Percentiles rank a stretch among this genome's conserved stretches.
phyloP scores from a whole-genome alignment of 306 rosid species.

The Styphnolobium japonicum region DNA sequence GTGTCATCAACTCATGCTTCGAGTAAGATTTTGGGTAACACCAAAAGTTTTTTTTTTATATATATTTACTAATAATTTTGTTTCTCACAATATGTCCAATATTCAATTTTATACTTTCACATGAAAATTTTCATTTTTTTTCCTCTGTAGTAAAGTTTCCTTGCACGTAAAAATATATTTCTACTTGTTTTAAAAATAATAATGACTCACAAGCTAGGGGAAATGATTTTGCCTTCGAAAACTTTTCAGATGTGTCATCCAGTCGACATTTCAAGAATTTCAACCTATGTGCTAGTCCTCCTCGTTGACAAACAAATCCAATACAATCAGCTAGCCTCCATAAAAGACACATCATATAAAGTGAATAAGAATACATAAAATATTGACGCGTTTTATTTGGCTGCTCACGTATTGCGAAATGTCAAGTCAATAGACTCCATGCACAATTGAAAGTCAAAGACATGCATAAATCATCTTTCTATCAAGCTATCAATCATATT shows the following conservation, averaged over 20 bases:
- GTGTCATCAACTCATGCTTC: neutral
- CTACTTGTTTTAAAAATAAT: neutral
- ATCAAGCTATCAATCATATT: neutral
- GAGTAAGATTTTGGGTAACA: neutral
- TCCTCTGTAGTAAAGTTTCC: neutral
- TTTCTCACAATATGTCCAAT: neutral
- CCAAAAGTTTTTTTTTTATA: neutral
- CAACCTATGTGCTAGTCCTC: neutral
- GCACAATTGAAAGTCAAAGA: slow-evolving; percentile 9
- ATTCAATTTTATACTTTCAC: neutral
- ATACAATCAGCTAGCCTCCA: slow-evolving; percentile 18
- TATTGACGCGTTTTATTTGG: slow-evolving; percentile 14
- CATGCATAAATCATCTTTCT: neutral
- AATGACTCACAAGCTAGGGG: no score
- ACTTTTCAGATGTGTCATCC: no score
- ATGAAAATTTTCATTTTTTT: neutral
- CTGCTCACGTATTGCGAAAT: neutral
- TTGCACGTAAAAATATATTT: neutral
- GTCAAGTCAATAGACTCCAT: neutral
- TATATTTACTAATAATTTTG: neutral
- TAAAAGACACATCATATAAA: neutral
- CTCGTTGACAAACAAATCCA: neutral
- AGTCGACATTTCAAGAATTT: neutral
- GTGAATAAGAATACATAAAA: neutral
- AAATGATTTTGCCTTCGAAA: neutral